Percentiles rank a stretch among this genome's conserved stretches.
phyloP scores from a whole-genome alignment of 306 rosid genomes.

The Calophaca sinica region DNA sequence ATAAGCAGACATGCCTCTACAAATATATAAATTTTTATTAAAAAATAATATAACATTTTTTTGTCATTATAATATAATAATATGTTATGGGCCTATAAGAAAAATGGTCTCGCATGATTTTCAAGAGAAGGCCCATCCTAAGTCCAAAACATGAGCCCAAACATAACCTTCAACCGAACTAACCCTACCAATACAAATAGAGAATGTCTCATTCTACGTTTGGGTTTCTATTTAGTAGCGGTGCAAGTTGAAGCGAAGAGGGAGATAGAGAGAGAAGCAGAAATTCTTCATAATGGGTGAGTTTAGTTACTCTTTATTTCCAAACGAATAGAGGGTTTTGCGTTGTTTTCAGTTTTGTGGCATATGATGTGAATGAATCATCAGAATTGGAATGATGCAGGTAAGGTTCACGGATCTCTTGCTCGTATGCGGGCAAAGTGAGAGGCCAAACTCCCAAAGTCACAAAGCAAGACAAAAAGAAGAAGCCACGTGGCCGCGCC shows the following conservation, averaged over 20 bases:
- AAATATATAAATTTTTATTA: too few relatives aligned
- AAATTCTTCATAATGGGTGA: conserved; percentile 42
- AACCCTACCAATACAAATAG: conserved; percentile 44
- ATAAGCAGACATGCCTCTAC: too few relatives aligned
- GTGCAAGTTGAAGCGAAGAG: background rate
- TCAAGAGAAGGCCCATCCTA: background rate
- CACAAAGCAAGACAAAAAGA: conserved; percentile 53
- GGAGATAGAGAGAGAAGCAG: background rate
- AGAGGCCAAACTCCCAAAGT: conserved; percentile 58
- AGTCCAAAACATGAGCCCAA: background rate
- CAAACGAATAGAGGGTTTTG: background rate
- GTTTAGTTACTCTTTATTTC: background rate
- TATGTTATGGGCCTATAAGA: too few relatives aligned
- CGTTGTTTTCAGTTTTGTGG: background rate
- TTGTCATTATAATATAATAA: too few relatives aligned
- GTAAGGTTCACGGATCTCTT: conserved; percentile 55
- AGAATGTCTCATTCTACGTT: background rate
- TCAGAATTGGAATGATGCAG: conserved; percentile 1
- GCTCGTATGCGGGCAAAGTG: conserved; percentile 59
- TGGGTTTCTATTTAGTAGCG: too few relatives aligned
- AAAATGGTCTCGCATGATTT: background rate
- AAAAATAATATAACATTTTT: too few relatives aligned
- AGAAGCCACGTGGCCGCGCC: conserved; percentile 62
- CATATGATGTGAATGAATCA: background rate
- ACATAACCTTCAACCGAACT: background rate